Base-by-base conservation (phyloP, 257 asterid species). In the Echium plantagineum region DNA sequence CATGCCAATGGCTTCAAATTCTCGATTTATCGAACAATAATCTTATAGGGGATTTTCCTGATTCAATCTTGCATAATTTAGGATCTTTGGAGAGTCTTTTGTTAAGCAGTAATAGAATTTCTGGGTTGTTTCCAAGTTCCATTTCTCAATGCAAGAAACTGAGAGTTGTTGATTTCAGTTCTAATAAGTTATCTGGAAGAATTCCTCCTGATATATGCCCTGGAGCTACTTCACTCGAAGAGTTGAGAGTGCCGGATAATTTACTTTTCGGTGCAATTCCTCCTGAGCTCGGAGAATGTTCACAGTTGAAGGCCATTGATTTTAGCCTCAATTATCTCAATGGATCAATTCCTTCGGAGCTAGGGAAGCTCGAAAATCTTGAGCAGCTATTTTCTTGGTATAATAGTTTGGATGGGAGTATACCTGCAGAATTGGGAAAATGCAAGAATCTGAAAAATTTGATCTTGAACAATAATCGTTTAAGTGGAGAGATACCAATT, bases 381-480 rank as follows among this genome's bases (percentile, higher is more conserved):
- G 96, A 88, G 76, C 96, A 88, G 78, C 69, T 91, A 18, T 87
- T 91, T 5, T 96, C 96, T 0, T 91, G 98, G 98, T 91, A 87
- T 80, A 88, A 91, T 61, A 67, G 84, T 64, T 71, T 91, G 78
- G 86, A 78, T 58, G 96, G 98, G 28, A 78, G 56, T 31, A 75
- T 91, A 54, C 96, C 98, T 0, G 70, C 90, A 28, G 90, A 85
- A 72, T 56, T 88, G 56, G 98, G 98, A 53, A 83, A 81, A 21
- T 85, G 94, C 86, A 85, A 67, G 77, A 85, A 85, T 46, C 85
- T 91, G n/a, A 91, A 91, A 67, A 83, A 81, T 68, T 87, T 90
- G 5, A 90, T 90, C n/a, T 68, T 90, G 57, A 90, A 90, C 61
- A 90, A 87, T 62, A 90, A 90, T 67, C 80, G 77, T 30, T 72